Conservation (phyloP, 805 yeast genomes). For the Wickerhamiella alocasiicola region DNA sequence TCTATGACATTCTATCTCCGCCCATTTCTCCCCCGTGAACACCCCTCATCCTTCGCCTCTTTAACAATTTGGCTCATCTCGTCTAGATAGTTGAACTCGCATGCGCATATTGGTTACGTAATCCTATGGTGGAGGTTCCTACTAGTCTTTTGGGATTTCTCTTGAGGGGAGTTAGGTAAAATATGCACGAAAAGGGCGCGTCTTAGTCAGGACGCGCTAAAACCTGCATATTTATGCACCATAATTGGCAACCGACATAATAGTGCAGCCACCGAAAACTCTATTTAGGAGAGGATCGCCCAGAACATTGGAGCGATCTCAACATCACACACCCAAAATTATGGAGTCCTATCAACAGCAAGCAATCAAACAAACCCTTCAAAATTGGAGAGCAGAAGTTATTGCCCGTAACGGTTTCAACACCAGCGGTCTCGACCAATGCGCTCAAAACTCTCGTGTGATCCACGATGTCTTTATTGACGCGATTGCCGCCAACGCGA, state of each 20-base stretch:
- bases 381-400: constrained; percentile 6
- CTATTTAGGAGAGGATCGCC: background rate
- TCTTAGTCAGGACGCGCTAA: background rate
- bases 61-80: too few species aligned
- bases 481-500: constrained; percentile 22
- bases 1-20: too few species aligned
- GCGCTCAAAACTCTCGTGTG: constrained; percentile 23
- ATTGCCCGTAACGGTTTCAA: constrained; percentile 15
- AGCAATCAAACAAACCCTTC: constrained; percentile 2
- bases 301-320: background rate
- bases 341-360: constrained; percentile 4
- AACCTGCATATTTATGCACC: constrained; percentile 11
- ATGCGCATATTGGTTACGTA: too few species aligned
- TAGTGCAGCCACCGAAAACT: constrained; percentile 6
- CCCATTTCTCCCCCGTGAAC: too few species aligned
- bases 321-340: background rate
- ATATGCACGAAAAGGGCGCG: too few species aligned
- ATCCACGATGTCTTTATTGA: constrained; percentile 26
- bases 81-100: too few species aligned
- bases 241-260: constrained; percentile 5
- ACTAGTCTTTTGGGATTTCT: too few species aligned
- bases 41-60: too few species aligned
- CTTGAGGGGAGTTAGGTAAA: too few species aligned
- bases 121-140: too few species aligned
- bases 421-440: constrained; percentile 19